Conservation (phyloP, 2,329 filamentous ascomycete species). For the Ophiostoma angusticollis region DNA sequence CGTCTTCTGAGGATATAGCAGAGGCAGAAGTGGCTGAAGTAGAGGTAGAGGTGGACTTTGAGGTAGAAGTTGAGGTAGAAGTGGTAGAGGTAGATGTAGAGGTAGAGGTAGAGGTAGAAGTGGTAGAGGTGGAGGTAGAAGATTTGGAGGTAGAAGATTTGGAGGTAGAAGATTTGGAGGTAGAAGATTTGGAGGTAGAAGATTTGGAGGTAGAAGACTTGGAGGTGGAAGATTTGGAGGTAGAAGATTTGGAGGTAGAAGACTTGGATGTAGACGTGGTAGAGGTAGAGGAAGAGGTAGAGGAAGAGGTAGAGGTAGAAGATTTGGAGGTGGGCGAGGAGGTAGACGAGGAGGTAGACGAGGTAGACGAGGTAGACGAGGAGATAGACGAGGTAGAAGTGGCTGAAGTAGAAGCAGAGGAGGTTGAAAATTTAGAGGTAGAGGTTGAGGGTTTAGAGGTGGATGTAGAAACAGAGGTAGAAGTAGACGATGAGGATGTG, state of each 20-base stretch:
- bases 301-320: neutral
- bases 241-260: neutral
- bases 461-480: neutral
- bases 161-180: neutral
- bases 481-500: neutral
- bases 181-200: neutral
- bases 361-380: neutral
- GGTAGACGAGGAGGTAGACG: neutral
- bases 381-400: neutral
- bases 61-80: neutral
- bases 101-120: neutral
- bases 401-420: neutral
- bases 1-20: neutral
- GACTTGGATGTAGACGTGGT: neutral
- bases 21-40: neutral
- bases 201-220: neutral
- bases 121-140: neutral
- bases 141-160: neutral
- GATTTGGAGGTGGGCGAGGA: conserved; percentile 1
- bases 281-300: neutral
- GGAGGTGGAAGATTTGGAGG: neutral
- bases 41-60: neutral
- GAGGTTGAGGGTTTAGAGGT: neutral
- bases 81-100: neutral
- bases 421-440: neutral